Evolutionary conservation across 345 rosid species (phyloP), one percentile per base, ranked within the genome.

Genomic region (Moringa oleifera): DNA sequence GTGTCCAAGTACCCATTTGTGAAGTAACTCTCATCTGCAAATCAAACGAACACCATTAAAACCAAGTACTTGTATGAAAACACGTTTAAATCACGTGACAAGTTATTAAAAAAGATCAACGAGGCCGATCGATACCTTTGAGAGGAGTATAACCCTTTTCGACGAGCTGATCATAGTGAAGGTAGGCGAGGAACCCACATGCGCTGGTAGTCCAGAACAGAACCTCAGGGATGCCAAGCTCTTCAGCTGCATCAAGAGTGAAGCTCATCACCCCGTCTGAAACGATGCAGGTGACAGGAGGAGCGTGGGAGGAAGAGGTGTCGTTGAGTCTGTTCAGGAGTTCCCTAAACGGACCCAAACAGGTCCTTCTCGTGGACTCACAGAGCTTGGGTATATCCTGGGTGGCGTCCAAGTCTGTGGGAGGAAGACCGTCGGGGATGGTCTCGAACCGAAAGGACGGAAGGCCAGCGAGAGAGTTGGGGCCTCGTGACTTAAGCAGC

Each of bases 1-100:
- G 77, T 81, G n/a, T 77, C 77, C 56, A 84, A 49, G 41, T 75
- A 73, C n/a, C 86, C 85, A n/a, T 84, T 84, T 22, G 72, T 78
- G 16, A 80, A 45, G 65, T 74, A 58, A 61, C 76, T 75, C 25
- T 68, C 80, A 68, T 82, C 90, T 81, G 79, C 63, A 24, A 36
- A 37, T 15, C 16, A 41, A 41, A 41, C 12, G 13, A 4, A 4
- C 13, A 41, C 2, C 13, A 33, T 33, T 33, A 33, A 33, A 33
- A 33, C 37, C 37, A 33, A 33, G 6, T 33, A 5, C 37, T 33
- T 4, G 11, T 33, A 33, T n/a, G n/a, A n/a, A n/a, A n/a, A n/a
- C n/a, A n/a, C n/a, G n/a, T n/a, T n/a, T n/a, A n/a, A n/a, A n/a
- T n/a, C n/a, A n/a, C n/a, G n/a, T n/a, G n/a, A n/a, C n/a, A n/a